A percentile compares a stretch with the other conserved stretches of the same genome.
Conservation (phyloP, 345 rosid species). For the Hibiscus syriacus region DNA sequence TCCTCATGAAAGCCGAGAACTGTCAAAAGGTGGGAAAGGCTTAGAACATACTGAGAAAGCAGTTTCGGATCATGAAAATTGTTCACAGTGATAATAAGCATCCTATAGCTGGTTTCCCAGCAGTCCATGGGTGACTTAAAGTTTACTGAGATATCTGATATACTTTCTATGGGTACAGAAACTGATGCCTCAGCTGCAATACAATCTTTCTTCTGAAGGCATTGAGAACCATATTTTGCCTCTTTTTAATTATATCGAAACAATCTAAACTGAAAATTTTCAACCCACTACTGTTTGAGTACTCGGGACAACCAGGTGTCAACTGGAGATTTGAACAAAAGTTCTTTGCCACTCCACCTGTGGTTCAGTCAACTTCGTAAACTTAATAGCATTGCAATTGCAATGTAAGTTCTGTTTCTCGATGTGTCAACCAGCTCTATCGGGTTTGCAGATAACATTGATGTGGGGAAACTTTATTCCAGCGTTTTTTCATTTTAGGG, state of each 20-base stretch:
- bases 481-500: background rate
- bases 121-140: constrained; percentile 21
- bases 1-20: background rate
- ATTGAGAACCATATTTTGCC: background rate
- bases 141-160: constrained; percentile 33
- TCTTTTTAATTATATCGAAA: background rate
- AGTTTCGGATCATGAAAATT: constrained; percentile 23
- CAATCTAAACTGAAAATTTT: background rate
- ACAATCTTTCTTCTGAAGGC: constrained; percentile 8
- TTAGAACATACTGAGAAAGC: constrained; percentile 27
- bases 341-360: too few species aligned
- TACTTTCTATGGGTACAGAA: constrained; percentile 35
- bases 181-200: constrained; percentile 32
- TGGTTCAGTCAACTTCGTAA: too few species aligned
- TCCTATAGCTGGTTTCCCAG: constrained; percentile 16
- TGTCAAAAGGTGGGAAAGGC: constrained; percentile 14
- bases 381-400: too few species aligned
- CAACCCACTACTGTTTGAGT: background rate
- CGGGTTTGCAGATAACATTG: background rate
- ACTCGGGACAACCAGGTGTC: background rate
- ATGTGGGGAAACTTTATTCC: background rate
- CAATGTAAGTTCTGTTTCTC: too few species aligned
- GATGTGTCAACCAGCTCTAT: background rate
- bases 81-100: constrained; percentile 15
- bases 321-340: too few species aligned